These are phyloP conservation scores for Platismatia glauca DNA, from an alignment of 495 filamentous ascomycete genomes.

Conservation along the genomic window DNA sequence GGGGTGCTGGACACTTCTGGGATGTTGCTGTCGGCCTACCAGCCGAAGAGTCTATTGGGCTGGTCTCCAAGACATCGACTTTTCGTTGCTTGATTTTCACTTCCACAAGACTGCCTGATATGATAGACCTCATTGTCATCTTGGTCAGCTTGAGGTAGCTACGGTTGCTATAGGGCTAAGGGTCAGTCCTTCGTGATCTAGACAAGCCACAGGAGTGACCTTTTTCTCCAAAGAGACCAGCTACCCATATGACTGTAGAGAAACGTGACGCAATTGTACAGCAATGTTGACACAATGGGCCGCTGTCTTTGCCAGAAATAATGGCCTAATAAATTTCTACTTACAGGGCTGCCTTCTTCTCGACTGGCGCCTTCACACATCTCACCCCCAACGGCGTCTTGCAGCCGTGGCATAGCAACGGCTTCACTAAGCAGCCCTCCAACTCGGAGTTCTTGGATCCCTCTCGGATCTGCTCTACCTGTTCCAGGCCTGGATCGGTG, in stretches of 20 bases:
- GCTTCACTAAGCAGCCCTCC: slow-evolving; percentile 11
- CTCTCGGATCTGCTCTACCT: slow-evolving; percentile 5
- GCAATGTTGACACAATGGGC: background rate
- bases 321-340: background rate
- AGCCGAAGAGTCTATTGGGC: background rate
- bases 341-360: slow-evolving; percentile 5
- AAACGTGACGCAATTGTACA: background rate
- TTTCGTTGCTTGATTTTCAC: background rate
- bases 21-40: background rate
- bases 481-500: slow-evolving; percentile 2
- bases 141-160: slow-evolving; percentile 14
- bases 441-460: slow-evolving; percentile 10
- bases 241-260: background rate
- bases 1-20: background rate
- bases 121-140: slow-evolving; percentile 8
- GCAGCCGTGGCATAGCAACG: slow-evolving; percentile 8
- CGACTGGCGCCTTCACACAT: slow-evolving; percentile 6
- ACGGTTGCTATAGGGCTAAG: slow-evolving; percentile 1
- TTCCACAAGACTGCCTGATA: background rate
- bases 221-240: background rate
- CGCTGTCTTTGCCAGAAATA: background rate
- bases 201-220: background rate
- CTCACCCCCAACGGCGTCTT: slow-evolving; percentile 6
- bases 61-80: background rate
- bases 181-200: slow-evolving; percentile 1